A percentile compares a stretch with the other conserved stretches of the same genome.
These are phyloP conservation scores for Candida ponderosae DNA, from an alignment of 805 yeast genomes.

Conservation along the genomic window DNA sequence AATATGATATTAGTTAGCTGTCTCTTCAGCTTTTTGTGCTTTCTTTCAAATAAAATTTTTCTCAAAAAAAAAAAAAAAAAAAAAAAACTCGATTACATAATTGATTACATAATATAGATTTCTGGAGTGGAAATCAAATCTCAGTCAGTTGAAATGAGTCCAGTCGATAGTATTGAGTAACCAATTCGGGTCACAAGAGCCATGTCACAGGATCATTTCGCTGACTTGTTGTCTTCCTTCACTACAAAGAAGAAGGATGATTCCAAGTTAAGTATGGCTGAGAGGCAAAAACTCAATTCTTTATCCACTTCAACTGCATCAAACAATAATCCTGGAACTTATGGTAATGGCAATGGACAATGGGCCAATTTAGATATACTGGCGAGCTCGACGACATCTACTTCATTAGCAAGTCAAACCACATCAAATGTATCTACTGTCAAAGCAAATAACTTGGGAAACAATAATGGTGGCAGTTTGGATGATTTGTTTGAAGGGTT, in stretches of 20 bases:
- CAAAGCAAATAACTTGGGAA: too few species aligned
- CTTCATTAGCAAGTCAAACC: too few species aligned
- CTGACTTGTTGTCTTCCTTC: constrained; percentile 15
- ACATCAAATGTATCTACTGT: too few species aligned
- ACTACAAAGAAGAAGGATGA: constrained; percentile 15
- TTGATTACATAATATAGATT: background rate
- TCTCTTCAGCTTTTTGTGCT: background rate
- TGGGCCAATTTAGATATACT: constrained; percentile 34
- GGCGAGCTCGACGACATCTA: constrained; percentile 4
- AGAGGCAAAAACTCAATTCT: constrained; percentile 22
- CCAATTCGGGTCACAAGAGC: too few species aligned
- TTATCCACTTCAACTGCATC: constrained; percentile 2
- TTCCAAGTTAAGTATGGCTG: constrained; percentile 23
- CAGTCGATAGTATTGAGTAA: too few species aligned
- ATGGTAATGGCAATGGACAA: constrained; percentile 8
- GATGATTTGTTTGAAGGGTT: constrained; percentile 18
- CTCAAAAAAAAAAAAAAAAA: too few species aligned
- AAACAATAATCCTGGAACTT: too few species aligned
- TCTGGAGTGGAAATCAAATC: too few species aligned
- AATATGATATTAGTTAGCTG: too few species aligned
- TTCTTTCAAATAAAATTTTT: background rate
- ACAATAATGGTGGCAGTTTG: background rate
- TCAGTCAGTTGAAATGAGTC: too few species aligned
- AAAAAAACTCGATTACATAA: background rate
- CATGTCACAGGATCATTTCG: constrained; percentile 16